Base-by-base conservation (phyloP, 1,284 basidiomycete genomes). In the Cutaneotrichosporon curvatum region DNA sequence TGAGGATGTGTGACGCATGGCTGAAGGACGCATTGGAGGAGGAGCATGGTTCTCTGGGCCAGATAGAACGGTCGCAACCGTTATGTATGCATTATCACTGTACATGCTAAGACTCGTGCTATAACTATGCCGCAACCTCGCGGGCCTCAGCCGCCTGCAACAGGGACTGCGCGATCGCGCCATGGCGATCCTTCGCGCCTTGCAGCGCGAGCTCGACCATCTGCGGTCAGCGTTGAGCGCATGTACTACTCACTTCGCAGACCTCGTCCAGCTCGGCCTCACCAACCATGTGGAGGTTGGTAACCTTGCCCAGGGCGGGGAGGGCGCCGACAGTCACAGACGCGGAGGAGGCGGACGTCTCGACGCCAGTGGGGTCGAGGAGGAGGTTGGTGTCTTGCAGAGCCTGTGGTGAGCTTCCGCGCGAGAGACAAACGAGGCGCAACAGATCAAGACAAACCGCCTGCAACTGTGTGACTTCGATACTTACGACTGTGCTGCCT, bases 261-360 rank as follows among this genome's bases (percentile, higher is more conserved):
- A 44, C 42, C 10, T 35, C 42, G 15, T 65, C 63, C 1, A 69
- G 54, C 2, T 57, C 60, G 25, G 56, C 49, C 47, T 76, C 74
- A 11, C 91, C 90, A 7, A 79, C 79, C 61, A 91, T 80, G 81
- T 84, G 85, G 19, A 92, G 53, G 61, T 79, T 86, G 2, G 90
- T 92, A 11, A 92, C 73, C 10, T 79, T 83, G n/a, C 80, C 82
- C n/a, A 97, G 74, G 1, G 92, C 91, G 40, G 94, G 92, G 76
- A 97, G 82, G 51, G 82, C 85, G 1, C 88, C 81, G 22, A 92
- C 68, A 0, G 85, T 78, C 14, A 95, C 54, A 16, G 77, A 80
- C 0, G 84, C 83, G 15, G 73, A 73, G 6, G 84, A 78, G 2
- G 58, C 50, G 37, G 79, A 75, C 37, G 81, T 47, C 35, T 59